Evolutionary conservation across 306 rosid genomes (phyloP).

Genomic region (Lathyrus tuberosus): DNA sequence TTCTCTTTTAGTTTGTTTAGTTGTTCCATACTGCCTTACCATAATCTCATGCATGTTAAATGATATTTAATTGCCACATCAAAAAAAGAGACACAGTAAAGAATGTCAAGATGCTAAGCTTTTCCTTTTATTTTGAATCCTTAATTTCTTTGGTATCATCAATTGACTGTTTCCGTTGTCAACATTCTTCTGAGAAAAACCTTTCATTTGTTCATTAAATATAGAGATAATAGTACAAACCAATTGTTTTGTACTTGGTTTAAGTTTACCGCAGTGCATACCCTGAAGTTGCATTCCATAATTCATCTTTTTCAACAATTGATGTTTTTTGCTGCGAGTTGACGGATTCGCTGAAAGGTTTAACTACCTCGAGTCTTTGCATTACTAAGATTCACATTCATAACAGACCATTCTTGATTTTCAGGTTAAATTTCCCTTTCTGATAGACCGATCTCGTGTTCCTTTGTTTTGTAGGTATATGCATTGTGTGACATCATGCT

Average conservation of each 20-base stretch:
- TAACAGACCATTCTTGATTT: not conserved
- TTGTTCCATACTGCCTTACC: constrained; percentile 5
- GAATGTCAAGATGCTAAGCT: too few relatives aligned
- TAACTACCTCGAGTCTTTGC: constrained; percentile 22
- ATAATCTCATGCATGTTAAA: not conserved
- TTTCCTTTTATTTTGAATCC: too few relatives aligned
- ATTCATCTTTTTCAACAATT: constrained; percentile 17
- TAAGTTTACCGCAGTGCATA: not conserved
- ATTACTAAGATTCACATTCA: constrained; percentile 32
- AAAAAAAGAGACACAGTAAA: too few relatives aligned
- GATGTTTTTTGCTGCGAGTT: not conserved
- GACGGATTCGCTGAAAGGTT: not conserved
- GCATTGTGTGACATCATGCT: constrained; percentile 23
- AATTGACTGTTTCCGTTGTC: too few relatives aligned
- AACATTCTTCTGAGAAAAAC: not conserved
- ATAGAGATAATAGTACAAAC: constrained; percentile 1
- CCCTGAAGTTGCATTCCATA: constrained; percentile 1
- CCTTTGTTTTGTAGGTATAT: constrained; percentile 45
- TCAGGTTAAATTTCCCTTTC: constrained; percentile 25
- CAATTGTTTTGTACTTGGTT: constrained; percentile 15
- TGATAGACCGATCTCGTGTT: constrained; percentile 18
- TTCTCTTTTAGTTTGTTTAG: not conserved
- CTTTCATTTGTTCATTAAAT: constrained; percentile 2
- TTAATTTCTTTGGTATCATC: too few relatives aligned
- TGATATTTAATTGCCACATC: constrained; percentile 3